phyloP scores from a whole-genome alignment of 352 stramenopile genomes.

The Globisporangium megalacanthum region DNA sequence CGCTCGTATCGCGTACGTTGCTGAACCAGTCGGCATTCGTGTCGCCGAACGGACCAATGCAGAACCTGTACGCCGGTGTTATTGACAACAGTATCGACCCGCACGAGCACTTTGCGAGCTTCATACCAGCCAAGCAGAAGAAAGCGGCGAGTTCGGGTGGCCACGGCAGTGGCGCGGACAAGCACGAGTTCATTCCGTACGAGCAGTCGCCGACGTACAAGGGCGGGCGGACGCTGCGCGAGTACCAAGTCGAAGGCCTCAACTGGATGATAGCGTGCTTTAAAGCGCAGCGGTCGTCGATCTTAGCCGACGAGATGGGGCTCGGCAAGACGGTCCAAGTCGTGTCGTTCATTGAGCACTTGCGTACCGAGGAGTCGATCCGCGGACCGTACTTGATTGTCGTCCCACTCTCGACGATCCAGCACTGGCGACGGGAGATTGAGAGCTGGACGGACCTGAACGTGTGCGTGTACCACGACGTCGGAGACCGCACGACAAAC shows the following conservation, averaged over 20 bases:
- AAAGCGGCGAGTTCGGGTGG: constrained; percentile 12
- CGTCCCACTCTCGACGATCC: constrained; percentile 83
- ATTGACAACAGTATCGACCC: constrained; percentile 89
- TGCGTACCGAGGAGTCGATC: constrained; percentile 79
- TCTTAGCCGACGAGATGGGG: constrained; percentile 91
- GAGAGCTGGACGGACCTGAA: constrained; percentile 97
- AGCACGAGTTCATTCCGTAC: constrained; percentile 84
- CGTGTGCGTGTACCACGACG: constrained; percentile 98
- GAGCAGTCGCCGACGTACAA: constrained; percentile 87
- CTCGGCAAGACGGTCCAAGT: constrained; percentile 95
- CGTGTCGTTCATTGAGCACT: constrained; percentile 89
- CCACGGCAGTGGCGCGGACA: constrained; percentile 12
- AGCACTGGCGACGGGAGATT: constrained; percentile 86
- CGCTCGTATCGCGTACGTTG: constrained; percentile 24
- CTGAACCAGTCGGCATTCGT: constrained; percentile 58
- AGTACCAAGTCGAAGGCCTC: constrained; percentile 84
- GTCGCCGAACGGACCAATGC: constrained; percentile 76
- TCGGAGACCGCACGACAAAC: constrained; percentile 70
- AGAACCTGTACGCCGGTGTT: constrained; percentile 81
- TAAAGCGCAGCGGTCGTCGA: constrained; percentile 84
- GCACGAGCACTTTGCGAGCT: constrained; percentile 86
- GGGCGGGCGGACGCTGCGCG: constrained; percentile 68
- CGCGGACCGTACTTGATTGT: constrained; percentile 82
- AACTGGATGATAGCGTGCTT: constrained; percentile 89
- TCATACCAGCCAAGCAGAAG: constrained; percentile 46